Base-by-base conservation (phyloP, 2,329 filamentous ascomycete genomes). In the Scedosporium apiospermum region DNA sequence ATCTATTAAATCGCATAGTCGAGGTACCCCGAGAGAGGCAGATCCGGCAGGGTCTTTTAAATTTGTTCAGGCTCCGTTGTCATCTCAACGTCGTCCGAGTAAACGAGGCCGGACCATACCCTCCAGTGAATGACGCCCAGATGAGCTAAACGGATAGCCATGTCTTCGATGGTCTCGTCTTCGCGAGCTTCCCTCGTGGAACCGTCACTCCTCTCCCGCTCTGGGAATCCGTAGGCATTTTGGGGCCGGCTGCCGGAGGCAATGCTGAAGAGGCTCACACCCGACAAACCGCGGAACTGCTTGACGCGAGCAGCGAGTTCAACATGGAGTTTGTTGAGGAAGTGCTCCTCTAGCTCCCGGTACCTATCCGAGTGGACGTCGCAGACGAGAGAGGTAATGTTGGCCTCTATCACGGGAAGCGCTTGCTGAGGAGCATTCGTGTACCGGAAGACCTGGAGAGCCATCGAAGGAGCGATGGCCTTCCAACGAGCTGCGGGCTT, bases 51-150 rank as follows among this genome's bases (percentile, higher is more conserved):
- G 51, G 14, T 26, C 51, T 2, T 55, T 14, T 27, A 55, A 55
- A 55, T 55, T 27, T 55, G 26, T 14, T 46, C n/a, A 18, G 41
- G n/a, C 41, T 61, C 59, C 42, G 49, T 53, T 14, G 59, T 18
- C 42, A 53, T 30, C 10, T 62, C 60, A 14, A 30, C 26, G n/a
- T 49, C 53, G n/a, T 59, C 74, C 14, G 76, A 66, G 71, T 96
- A 96, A 12, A 89, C 85, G 61, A 96, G 78, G 2, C 85, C 84
- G 1, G 84, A 83, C 91, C 93, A 98, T 3, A 96, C 88, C 58
- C 90, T 84, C 92, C 93, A 97, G 74, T 97, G 92, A 26, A 98
- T 77, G 5, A 95, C 81, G 14, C 90, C 86, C 55, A 97, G 85
- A 70, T 97, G 93, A 5, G 91, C 88, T 60, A 96, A 80, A 57